Evolutionary conservation across 306 rosid genomes (phyloP).

Genomic region (Inga laurina): DNA sequence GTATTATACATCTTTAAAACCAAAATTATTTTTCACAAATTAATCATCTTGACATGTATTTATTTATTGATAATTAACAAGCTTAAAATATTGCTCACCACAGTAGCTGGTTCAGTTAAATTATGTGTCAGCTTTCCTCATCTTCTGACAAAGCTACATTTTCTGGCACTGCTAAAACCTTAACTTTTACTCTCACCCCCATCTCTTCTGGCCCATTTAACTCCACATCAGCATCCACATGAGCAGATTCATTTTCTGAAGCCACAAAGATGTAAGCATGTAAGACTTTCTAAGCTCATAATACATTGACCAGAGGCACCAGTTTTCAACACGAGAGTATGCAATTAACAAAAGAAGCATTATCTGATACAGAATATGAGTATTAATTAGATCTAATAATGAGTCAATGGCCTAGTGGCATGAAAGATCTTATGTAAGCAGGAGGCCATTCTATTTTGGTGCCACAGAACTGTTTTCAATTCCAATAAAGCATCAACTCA

Average conservation of each 20-base stretch:
- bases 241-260: constrained; percentile 27
- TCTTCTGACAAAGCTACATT: constrained; percentile 45
- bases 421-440: not conserved
- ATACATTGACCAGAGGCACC: not conserved
- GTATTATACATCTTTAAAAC: not conserved
- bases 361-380: not conserved
- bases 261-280: constrained; percentile 1
- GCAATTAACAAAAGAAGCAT: not conserved
- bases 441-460: not conserved
- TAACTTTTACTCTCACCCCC: constrained; percentile 55
- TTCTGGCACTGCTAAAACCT: constrained; percentile 46
- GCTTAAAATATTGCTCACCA: constrained; percentile 49
- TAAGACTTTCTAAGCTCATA: not conserved
- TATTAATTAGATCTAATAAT: not conserved
- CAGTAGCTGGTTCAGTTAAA: constrained; percentile 39
- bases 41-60: not conserved
- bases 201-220: constrained; percentile 39
- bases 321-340: not conserved
- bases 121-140: constrained; percentile 54
- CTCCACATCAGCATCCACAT: constrained; percentile 35
- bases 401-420: not conserved
- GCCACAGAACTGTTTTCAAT: not conserved
- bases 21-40: not conserved
- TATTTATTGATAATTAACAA: not conserved
- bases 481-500: not conserved